Evolutionary conservation across 495 filamentous ascomycete species (phyloP).

Genomic region (Penicillium diatomitis): DNA sequence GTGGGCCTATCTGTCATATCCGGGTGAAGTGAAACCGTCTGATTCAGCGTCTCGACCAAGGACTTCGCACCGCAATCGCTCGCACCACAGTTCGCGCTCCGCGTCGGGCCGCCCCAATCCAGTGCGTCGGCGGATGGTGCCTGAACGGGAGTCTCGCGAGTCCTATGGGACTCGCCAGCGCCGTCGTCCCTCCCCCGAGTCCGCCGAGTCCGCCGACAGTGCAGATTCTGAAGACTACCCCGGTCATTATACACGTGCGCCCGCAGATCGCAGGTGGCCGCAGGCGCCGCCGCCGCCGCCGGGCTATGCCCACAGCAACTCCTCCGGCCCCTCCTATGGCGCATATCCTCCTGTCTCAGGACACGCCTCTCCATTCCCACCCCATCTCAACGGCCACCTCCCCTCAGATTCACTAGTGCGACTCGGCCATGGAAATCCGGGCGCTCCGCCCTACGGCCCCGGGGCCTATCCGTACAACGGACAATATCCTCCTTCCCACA

Average conservation of each 20-base stretch:
- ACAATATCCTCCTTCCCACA: slow-evolving; percentile 29
- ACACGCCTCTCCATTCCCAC: slow-evolving; percentile 18
- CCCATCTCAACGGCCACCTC: slow-evolving; percentile 17
- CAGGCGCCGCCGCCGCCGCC: slow-evolving; percentile 24
- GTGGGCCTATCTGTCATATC: slow-evolving; percentile 41
- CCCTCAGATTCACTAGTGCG: slow-evolving; percentile 34
- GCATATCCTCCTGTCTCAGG: slow-evolving; percentile 12
- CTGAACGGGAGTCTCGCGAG: slow-evolving; percentile 29
- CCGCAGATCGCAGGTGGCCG: slow-evolving; percentile 31
- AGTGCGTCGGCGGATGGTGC: slow-evolving; percentile 30
- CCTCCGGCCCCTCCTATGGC: slow-evolving; percentile 32
- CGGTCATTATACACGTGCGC: slow-evolving; percentile 23
- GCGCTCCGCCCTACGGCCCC: slow-evolving; percentile 23
- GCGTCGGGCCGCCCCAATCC: slow-evolving; percentile 33
- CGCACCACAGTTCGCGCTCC: slow-evolving; percentile 33
- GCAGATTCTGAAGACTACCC: slow-evolving; percentile 46
- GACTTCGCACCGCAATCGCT: slow-evolving; percentile 37
- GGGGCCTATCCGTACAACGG: slow-evolving; percentile 26
- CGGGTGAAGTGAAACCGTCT: slow-evolving; percentile 65
- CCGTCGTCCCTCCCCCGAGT: slow-evolving; percentile 42
- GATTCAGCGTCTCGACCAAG: slow-evolving; percentile 72
- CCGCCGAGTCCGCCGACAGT: slow-evolving; percentile 44
- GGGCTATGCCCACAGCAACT: slow-evolving; percentile 41
- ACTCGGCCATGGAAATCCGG: slow-evolving; percentile 29
- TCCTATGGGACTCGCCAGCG: slow-evolving; percentile 30